Evolutionary conservation across 2,329 filamentous ascomycete genomes (phyloP), one percentile per base, ranked within the genome.

Genomic region (Trichoderma sp.): DNA sequence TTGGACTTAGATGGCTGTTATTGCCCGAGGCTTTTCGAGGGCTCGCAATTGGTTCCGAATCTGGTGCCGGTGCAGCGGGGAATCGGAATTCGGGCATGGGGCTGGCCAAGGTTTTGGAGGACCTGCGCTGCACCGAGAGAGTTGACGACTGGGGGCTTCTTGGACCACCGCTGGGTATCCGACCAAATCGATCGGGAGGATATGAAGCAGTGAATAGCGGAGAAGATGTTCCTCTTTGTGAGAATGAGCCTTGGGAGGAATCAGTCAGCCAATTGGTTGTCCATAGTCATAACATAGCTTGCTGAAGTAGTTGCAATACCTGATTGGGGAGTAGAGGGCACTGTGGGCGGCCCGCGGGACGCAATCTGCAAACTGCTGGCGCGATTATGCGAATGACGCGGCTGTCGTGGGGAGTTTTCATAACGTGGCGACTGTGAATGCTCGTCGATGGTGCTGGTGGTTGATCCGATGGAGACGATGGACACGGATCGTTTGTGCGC

Each of bases 341-440:
- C 90, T 84, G 74, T 89, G 79, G 75, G 72, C 39, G 78, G 76
- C 13, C 74, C 77, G 43, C 77, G 78, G 39, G 81, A 78, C 47
- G 79, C 71, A 50, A 95, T 91, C 79, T 97, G 94, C 72, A 97
- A 82, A 83, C 94, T 97, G 28, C 93, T 89, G 47, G 94, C 94
- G 67, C 94, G 88, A 62, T 86, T 89, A 84, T 97, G 94, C 8
- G 65, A 68, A 20, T 88, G 87, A 67, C 88, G 86, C 66, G 85
- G 82, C 23, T 85, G 81, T 75, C 83, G 81, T 36, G 77, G 73
- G 2, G 82, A 77, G 15, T 80, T 75, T 32, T 86, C 84, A 73
- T 83, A 84, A 70, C 80, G 80, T 63, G 83, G 81, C 23, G 76
- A 75, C 55, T 84, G 81, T 53, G 77, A 75, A 57, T 84, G 81